A percentile compares a stretch with the other conserved stretches of the same genome.
These are phyloP conservation scores for Podaxis sp. DNA, from an alignment of 768 basidiomycete species.

Conservation along the genomic window DNA sequence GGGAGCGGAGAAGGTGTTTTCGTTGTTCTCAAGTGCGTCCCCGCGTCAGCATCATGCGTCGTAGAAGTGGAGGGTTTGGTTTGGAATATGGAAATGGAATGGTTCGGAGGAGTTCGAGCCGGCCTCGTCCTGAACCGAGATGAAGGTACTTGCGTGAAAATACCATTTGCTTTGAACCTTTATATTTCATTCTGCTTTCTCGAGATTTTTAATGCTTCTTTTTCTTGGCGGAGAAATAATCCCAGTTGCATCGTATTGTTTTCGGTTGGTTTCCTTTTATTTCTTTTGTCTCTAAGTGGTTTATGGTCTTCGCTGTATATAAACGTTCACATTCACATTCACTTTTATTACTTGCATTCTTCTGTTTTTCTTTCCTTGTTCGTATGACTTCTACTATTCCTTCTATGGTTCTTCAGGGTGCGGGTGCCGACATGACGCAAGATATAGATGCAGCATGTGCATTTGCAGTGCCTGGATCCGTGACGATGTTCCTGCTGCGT, in stretches of 20 bases:
- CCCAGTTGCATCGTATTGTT: neutral
- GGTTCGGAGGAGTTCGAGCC: neutral
- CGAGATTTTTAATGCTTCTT: neutral
- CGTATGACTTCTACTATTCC: neutral
- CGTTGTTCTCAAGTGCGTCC: slow-evolving; percentile 62
- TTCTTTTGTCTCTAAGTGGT: neutral
- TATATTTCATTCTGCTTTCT: neutral
- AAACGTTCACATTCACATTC: neutral
- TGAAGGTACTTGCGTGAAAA: neutral
- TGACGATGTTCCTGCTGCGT: neutral
- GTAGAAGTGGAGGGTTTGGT: neutral
- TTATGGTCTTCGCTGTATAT: neutral
- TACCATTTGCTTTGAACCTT: neutral
- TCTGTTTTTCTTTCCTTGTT: neutral
- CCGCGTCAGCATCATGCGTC: slow-evolving; percentile 47
- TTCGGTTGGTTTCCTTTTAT: slow-evolving; percentile 10
- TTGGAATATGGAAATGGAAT: neutral
- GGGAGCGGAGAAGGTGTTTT: slow-evolving; percentile 82
- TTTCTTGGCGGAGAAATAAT: neutral
- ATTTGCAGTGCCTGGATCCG: neutral
- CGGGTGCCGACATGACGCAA: neutral
- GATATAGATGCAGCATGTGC: neutral
- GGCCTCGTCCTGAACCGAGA: neutral
- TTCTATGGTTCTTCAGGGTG: neutral
- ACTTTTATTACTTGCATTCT: neutral